phyloP scores from a whole-genome alignment of 2,329 filamentous ascomycete genomes.

The Phyllosticta citrichinensis region DNA sequence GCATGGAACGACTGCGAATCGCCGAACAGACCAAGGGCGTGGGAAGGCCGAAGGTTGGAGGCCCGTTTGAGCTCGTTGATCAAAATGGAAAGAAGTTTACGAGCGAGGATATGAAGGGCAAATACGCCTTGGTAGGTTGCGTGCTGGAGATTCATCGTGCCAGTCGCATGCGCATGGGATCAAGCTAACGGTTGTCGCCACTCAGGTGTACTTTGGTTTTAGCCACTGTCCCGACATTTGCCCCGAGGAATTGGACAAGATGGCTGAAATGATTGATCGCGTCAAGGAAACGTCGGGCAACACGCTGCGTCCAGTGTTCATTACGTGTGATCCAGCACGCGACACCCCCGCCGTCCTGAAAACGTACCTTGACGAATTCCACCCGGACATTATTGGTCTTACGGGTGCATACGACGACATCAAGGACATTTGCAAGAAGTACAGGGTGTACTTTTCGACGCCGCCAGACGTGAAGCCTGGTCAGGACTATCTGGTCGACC shows the following conservation, averaged over 20 bases:
- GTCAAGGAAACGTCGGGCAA: slow-evolving; percentile 40
- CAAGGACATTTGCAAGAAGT: slow-evolving; percentile 89
- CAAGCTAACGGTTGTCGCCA: background rate
- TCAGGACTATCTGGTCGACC: slow-evolving; percentile 94
- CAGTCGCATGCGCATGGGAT: background rate
- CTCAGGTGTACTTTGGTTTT: slow-evolving; percentile 93
- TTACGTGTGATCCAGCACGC: slow-evolving; percentile 88
- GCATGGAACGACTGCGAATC: slow-evolving; percentile 79
- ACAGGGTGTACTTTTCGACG: slow-evolving; percentile 95
- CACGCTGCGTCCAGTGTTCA: slow-evolving; percentile 69
- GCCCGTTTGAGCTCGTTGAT: slow-evolving; percentile 71
- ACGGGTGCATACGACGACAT: slow-evolving; percentile 92
- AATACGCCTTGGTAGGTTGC: slow-evolving; percentile 58
- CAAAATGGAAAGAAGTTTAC: slow-evolving; percentile 71
- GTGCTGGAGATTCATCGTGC: too few species aligned
- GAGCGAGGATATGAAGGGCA: slow-evolving; percentile 73
- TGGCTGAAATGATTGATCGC: slow-evolving; percentile 86
- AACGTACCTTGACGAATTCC: slow-evolving; percentile 83
- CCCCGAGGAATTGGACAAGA: slow-evolving; percentile 97
- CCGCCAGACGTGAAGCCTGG: slow-evolving; percentile 79
- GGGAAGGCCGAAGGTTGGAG: slow-evolving; percentile 86
- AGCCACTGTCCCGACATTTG: slow-evolving; percentile 98
- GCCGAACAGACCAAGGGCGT: slow-evolving; percentile 90
- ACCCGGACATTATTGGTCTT: slow-evolving; percentile 72
- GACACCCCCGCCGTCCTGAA: slow-evolving; percentile 80